Percentiles rank a stretch among this genome's conserved stretches.
Conservation (phyloP, 495 filamentous ascomycete genomes). For the Wilcoxina mikolae region DNA sequence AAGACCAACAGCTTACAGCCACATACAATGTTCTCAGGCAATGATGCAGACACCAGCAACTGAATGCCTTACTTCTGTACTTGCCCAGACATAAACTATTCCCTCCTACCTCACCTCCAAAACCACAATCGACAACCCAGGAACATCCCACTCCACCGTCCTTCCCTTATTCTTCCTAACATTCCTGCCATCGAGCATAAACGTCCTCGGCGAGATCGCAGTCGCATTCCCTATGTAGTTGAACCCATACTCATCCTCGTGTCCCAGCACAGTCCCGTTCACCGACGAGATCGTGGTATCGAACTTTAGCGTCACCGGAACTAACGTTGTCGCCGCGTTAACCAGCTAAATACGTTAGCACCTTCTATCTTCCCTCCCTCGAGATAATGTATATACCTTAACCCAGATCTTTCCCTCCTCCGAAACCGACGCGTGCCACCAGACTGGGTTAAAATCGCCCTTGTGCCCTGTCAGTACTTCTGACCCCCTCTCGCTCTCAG, state of each 20-base stretch:
- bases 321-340: conserved; percentile 30
- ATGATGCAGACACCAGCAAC: too few species aligned
- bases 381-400: conserved; percentile 18
- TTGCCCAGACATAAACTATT: too few species aligned
- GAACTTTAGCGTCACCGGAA: conserved; percentile 24
- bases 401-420: conserved; percentile 21
- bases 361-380: too few species aligned
- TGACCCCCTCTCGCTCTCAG: conserved; percentile 34
- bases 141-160: conserved; percentile 16
- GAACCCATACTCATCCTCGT: conserved; percentile 31
- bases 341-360: conserved; percentile 16
- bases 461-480: conserved; percentile 18
- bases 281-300: conserved; percentile 25
- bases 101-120: conserved; percentile 19
- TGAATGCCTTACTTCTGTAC: too few species aligned
- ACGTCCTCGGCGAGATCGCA: conserved; percentile 18
- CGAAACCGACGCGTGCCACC: conserved; percentile 36
- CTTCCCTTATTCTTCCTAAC: not conserved
- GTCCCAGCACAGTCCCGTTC: conserved; percentile 32
- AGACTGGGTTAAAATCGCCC: conserved; percentile 36
- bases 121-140: conserved; percentile 14
- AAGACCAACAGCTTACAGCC: too few species aligned
- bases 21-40: too few species aligned
- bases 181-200: conserved; percentile 9
- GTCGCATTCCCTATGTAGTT: conserved; percentile 30